phyloP scores from a whole-genome alignment of 257 asterid genomes.

The Rauvolfia tetraphylla region DNA sequence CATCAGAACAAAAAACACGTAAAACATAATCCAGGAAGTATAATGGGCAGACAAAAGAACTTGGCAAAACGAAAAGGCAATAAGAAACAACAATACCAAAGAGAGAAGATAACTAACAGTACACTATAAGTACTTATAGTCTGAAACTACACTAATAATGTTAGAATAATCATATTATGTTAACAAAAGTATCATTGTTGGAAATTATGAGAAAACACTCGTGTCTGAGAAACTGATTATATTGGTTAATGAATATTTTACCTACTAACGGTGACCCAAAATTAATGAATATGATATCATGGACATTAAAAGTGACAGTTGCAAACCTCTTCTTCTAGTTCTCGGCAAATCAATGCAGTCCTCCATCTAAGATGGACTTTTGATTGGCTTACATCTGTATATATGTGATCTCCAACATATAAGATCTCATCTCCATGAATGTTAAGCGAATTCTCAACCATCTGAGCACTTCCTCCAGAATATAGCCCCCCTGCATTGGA shows the following conservation, averaged over 20 bases:
- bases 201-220: too few species aligned
- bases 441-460: slow-evolving; percentile 79
- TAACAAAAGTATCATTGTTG: background rate
- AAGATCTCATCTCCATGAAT: slow-evolving; percentile 87
- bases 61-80: background rate
- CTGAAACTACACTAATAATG: background rate
- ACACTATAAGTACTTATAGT: background rate
- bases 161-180: background rate
- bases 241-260: background rate
- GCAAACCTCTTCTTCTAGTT: slow-evolving; percentile 82
- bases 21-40: slow-evolving; percentile 1
- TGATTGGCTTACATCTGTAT: slow-evolving; percentile 90
- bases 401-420: slow-evolving; percentile 90
- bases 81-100: background rate
- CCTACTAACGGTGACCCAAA: background rate
- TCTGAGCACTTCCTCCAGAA: slow-evolving; percentile 95
- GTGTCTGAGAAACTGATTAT: background rate
- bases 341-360: slow-evolving; percentile 90
- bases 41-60: background rate
- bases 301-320: slow-evolving; percentile 8
- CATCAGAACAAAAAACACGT: slow-evolving; percentile 16
- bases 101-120: background rate
- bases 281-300: slow-evolving; percentile 6
- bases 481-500: slow-evolving; percentile 59
- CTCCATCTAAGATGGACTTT: slow-evolving; percentile 93